phyloP scores from a whole-genome alignment of 768 basidiomycete genomes.

The Tylopilus plumbeoviolaceoides region DNA sequence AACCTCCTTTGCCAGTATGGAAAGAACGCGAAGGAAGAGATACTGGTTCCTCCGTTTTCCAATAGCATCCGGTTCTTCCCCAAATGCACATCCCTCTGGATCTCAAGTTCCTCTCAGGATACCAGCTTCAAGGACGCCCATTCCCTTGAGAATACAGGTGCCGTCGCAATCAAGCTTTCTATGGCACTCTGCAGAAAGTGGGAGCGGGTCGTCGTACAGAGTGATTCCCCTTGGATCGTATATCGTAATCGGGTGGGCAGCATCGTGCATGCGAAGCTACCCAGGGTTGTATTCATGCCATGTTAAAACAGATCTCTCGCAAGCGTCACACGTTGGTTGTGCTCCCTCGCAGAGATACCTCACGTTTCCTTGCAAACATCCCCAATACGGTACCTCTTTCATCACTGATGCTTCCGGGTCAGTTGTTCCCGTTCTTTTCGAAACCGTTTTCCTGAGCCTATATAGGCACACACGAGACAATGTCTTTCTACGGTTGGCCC shows the following conservation, averaged over 20 bases:
- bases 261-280: neutral
- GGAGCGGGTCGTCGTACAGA: constrained; percentile 39
- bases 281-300: constrained; percentile 4
- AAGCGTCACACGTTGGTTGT: constrained; percentile 48
- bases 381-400: constrained; percentile 68
- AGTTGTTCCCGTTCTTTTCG: constrained; percentile 35
- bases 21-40: neutral
- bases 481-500: constrained; percentile 85
- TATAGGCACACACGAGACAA: constrained; percentile 25
- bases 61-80: constrained; percentile 19
- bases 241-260: constrained; percentile 50
- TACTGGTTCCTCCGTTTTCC: constrained; percentile 24
- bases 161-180: constrained; percentile 19
- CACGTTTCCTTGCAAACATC: constrained; percentile 55
- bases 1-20: constrained; percentile 20
- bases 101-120: constrained; percentile 15
- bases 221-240: constrained; percentile 53
- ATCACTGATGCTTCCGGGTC: constrained; percentile 75
- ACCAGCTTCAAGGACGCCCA: constrained; percentile 20
- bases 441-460: neutral
- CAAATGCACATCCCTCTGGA: constrained; percentile 12
- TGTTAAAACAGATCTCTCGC: constrained; percentile 39
- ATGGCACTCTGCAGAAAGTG: constrained; percentile 37
- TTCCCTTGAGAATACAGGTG: constrained; percentile 2
- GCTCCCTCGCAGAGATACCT: constrained; percentile 54